Base-by-base conservation (phyloP, 2,329 filamentous ascomycete genomes). In the Epichloe bromicola region DNA sequence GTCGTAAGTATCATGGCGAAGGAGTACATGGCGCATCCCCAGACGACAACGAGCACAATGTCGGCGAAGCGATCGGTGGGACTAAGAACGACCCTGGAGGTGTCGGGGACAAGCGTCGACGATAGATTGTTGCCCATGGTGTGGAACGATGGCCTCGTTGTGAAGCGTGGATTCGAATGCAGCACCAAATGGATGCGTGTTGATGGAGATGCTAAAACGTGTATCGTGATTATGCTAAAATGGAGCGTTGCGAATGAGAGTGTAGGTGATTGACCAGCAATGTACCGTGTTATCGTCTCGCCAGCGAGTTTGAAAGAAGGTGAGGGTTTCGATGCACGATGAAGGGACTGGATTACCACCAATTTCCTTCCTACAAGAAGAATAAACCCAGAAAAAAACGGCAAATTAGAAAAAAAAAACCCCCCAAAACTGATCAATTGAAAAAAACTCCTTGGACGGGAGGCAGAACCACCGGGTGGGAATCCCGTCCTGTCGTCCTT, bases 1-100 rank as follows among this genome's bases (percentile, higher is more conserved):
- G 69, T 69, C 53, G 63, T 68, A 57, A 65, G 70, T 58, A 72
- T 67, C 62, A 70, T 69, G 60, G 64, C 67, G 53, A 65, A 64
- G 48, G 50, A 61, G 59, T 72, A 70, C 38, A 69, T 53, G 4
- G 61, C 60, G 26, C 58, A 48, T 6, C 51, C 60, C 68, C 69
- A 72, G 54, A 65, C 56, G 46, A 65, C 48, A 46, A 55, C 64
- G 53, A 70, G 53, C 34, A 66, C 55, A 48, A 69, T 61, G 55
- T 61, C 60, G 39, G 61, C 55, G 37, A 44, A 33, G 36, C 54
- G 51, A 49, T 72, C 70, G 17, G 57, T 10, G 2, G 61, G 59
- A 41, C 62, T 61, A 53, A 69, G 60, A 47, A 61, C 57, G 45
- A 58, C 61, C 49, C 57, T 60, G 45, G 67, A 70, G 37, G 63